Conservation (phyloP, 768 basidiomycete species). For the Suillus ampliporus region DNA sequence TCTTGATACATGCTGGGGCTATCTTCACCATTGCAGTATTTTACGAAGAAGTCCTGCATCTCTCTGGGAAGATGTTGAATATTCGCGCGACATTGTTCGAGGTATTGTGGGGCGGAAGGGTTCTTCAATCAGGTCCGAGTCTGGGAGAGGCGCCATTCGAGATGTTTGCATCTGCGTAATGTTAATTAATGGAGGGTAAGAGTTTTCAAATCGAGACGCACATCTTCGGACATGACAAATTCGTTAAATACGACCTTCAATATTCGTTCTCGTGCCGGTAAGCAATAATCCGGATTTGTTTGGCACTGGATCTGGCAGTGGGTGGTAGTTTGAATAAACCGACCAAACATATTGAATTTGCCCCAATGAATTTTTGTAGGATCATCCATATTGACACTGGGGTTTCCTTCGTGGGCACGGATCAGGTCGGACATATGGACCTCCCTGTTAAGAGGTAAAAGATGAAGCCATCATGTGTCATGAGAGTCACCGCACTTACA, state of each 20-base stretch:
- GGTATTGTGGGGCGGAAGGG: constrained; percentile 40
- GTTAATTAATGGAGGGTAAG: constrained; percentile 9
- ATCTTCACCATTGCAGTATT: constrained; percentile 50
- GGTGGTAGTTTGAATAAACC: constrained; percentile 77
- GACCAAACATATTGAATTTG: constrained; percentile 92
- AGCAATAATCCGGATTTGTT: constrained; percentile 61
- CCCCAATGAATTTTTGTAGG: constrained; percentile 89
- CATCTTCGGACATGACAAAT: constrained; percentile 74
- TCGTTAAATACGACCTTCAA: constrained; percentile 58
- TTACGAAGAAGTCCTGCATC: constrained; percentile 56
- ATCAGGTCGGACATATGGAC: constrained; percentile 91
- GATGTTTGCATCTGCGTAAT: constrained; percentile 65
- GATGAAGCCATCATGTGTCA: constrained; percentile 12
- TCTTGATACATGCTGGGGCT: constrained; percentile 24
- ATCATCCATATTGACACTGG: constrained; percentile 69
- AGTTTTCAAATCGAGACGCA: constrained; percentile 34
- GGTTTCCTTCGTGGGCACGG: constrained; percentile 84
- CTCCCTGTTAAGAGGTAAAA: constrained; percentile 57
- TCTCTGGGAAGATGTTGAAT: constrained; percentile 37
- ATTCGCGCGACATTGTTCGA: constrained; percentile 38
- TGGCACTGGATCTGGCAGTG: constrained; percentile 82
- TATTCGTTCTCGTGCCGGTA: constrained; percentile 60
- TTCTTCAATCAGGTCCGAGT: constrained; percentile 47
- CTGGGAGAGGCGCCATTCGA: constrained; percentile 60
- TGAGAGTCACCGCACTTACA: constrained; percentile 50